Evolutionary conservation across 2,329 filamentous ascomycete genomes (phyloP), one percentile per base, ranked within the genome.

Genomic region (Bipolaris sorokiniana): DNA sequence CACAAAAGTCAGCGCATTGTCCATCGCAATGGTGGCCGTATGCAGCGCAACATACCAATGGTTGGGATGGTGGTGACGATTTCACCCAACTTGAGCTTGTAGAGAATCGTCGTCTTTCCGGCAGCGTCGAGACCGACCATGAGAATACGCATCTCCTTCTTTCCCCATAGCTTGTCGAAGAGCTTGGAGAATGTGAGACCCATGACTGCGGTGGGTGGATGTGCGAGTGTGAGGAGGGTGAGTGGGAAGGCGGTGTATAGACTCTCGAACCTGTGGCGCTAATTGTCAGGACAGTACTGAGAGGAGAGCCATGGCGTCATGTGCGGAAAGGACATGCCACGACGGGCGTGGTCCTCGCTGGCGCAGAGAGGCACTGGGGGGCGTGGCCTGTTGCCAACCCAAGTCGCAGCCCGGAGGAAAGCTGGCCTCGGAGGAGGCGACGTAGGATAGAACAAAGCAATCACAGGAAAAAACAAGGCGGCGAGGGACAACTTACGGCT

Each of bases 101-200:
- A 99, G 62, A 99, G 88, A 74, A 98, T 98, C 54, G 95, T 75
- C 46, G 95, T 99, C 85, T 99, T 99, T 84, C 95, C 95, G 67
- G 95, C 95, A 66, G 95, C 95, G 81, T 99, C 95, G 71, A 98
- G 87, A 71, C 95, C 95, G 70, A 99, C 85, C 95, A 99, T 99
- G 76, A 98, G 84, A 77, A 99, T 89, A 74, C 94, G 90, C 92
- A 98, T 97, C 83, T 98, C 94, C 85, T 97, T 97, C 68, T 94
- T 96, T 81, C 94, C 94, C 84, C 97, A 98, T 84, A 98, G 91
- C 88, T 96, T 97, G 81, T 91, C 91, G 89, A 97, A 93, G 82
- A 97, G 89, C 83, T 96, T 97, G 72, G 92, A 96, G 78, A 97
- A 85, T 80, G 91, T 90, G 75, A 90, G 90, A 82, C 94, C 94